Base-by-base conservation (phyloP, 1,139 yeast species). In the Blastobotrys elegans region DNA sequence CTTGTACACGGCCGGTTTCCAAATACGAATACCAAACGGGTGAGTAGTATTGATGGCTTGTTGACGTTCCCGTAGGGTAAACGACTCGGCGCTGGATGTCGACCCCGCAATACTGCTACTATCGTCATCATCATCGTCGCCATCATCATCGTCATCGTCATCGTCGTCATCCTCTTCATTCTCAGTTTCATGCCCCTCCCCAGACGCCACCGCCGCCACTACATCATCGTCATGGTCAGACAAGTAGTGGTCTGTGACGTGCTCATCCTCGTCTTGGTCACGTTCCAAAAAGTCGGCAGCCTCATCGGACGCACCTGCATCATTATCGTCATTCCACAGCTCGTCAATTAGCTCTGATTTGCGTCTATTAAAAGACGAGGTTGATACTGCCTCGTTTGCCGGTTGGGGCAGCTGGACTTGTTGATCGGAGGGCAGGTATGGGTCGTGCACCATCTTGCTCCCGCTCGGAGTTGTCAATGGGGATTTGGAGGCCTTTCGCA, bases 1-100 rank as follows among this genome's bases (percentile, higher is more conserved):
- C 63, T 94, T 92, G 67, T 92, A 92, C 51, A 92, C 74, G 2
- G 98, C 96, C 1, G 98, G 98, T 62, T 92, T 92, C 98, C 98
- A 92, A 58, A 92, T 87, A 65, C 96, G 84, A 46, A 92, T 89
- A 74, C 98, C 98, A 63, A 92, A 92, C 0, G 98, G 98, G 69
- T 94, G 98, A 1, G 97, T 89, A 47, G 87, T 82, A 62, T 92
- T 92, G 64, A 92, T 94, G 3, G 98, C 98, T 56, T 87, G 89
- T 66, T 92, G 98, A 55, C 97, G 80, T 57, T 90, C 96, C 52
- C 92, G 74, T 51, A 92, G 73, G n/a, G 96, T 92, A 59, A 86
- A 82, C 1, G 95, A 84, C 61, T 89, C 97, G 22, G 79, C 66
- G 0, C 94, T 79, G 18, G 51, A 33, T 14, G 61, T 62, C 38